phyloP scores from a whole-genome alignment of 78 protist genomes.

The Pelomyxa schiedti region DNA sequence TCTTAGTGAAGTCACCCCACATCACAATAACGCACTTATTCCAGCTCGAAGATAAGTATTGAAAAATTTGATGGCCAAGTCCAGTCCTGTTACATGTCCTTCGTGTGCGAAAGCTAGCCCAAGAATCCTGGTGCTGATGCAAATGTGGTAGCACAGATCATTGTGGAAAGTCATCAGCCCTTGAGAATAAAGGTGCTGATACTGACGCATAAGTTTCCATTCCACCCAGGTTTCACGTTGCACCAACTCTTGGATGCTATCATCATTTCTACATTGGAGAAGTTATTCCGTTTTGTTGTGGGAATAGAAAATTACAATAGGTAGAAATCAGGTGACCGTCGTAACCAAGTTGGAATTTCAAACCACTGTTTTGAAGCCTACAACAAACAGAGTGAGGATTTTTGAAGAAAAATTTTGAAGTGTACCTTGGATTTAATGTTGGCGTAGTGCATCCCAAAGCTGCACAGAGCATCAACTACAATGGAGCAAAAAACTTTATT shows the following conservation, averaged over 20 bases:
- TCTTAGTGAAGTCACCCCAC: too few species aligned
- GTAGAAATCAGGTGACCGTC: conserved; percentile 1
- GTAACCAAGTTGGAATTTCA: neutral
- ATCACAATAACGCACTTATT: too few species aligned
- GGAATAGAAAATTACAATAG: neutral
- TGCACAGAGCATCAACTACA: conserved; percentile 13
- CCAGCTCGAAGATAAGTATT: neutral
- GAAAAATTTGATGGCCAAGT: conserved; percentile 5
- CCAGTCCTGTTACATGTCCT: neutral
- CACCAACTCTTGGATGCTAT: neutral
- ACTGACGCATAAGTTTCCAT: conserved; percentile 9
- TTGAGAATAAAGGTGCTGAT: neutral
- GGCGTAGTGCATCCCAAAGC: conserved; percentile 1
- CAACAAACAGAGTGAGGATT: too few species aligned
- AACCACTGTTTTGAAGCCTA: neutral
- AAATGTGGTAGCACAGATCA: conserved; percentile 8
- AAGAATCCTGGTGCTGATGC: conserved; percentile 5
- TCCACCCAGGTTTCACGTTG: conserved; percentile 5
- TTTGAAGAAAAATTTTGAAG: too few species aligned
- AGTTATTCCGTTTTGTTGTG: neutral
- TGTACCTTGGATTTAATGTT: neutral
- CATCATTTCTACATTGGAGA: neutral
- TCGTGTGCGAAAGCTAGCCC: neutral
- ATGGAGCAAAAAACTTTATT: too few species aligned
- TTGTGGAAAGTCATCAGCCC: neutral